These are phyloP conservation scores for Stephania japonica DNA, from an alignment of 164 flowering plant species.

Conservation along the genomic window DNA sequence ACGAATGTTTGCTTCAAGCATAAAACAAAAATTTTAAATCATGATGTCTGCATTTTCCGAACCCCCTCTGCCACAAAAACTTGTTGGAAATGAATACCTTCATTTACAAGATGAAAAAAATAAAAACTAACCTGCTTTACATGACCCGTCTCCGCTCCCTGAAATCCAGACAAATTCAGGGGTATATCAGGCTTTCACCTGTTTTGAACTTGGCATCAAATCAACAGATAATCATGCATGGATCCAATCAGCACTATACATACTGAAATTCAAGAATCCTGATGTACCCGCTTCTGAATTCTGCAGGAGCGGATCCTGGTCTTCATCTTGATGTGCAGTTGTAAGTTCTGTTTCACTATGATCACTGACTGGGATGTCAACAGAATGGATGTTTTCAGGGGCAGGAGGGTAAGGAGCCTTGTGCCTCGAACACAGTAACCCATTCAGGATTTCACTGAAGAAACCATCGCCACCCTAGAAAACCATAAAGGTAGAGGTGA, in stretches of 20 bases:
- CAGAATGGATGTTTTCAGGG: conserved; percentile 49
- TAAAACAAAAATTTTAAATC: background rate
- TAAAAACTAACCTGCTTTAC: conserved; percentile 38
- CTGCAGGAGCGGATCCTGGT: conserved; percentile 44
- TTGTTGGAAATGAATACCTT: conserved; percentile 6
- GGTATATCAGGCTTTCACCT: conserved; percentile 14
- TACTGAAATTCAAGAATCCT: conserved; percentile 33
- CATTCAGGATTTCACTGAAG: conserved; percentile 92
- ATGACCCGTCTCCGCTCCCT: conserved; percentile 34
- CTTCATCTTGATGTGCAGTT: conserved; percentile 33
- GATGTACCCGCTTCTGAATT: conserved; percentile 24
- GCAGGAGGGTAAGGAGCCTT: conserved; percentile 69
- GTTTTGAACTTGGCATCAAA: conserved; percentile 11
- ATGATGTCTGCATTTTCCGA: background rate
- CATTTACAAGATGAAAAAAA: background rate
- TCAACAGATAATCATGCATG: conserved; percentile 5
- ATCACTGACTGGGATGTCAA: conserved; percentile 18
- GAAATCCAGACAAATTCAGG: conserved; percentile 21
- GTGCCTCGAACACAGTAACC: conserved; percentile 64
- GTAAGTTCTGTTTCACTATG: conserved; percentile 24
- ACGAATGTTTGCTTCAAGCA: background rate
- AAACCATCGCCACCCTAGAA: conserved; percentile 97
- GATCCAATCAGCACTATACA: conserved; percentile 18
- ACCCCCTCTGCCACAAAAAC: background rate
- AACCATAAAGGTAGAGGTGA: background rate